Base-by-base conservation (phyloP, 2,329 filamentous ascomycete genomes). In the Aspergillus sp. region DNA sequence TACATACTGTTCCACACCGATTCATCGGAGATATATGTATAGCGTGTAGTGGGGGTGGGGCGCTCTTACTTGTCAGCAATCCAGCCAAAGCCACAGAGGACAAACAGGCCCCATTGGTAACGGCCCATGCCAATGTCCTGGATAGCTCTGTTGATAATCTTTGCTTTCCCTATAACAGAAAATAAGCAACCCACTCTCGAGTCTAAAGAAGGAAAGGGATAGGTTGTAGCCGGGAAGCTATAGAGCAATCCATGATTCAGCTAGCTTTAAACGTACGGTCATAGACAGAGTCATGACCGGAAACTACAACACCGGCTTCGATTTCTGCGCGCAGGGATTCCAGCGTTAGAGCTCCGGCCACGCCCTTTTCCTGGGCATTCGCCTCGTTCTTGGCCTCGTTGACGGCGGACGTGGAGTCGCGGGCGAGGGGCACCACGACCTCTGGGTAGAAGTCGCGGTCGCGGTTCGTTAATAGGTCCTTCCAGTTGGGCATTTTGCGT, bases 111-210 rank as follows among this genome's bases (percentile, higher is more conserved):
- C 91, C 91, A 95, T 72, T 96, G 92, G 72, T 96, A 96, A 59
- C 81, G 82, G 34, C 92, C 92, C 90, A 96, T 95, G 38, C 92
- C 92, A 69, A 95, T 95, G 72, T 96, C 91, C 71, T 92, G 88
- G 59, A 96, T 87, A 28, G 92, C 92, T 74, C 90, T 89, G 77
- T 94, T 95, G 74, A 96, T 90, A 64, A 96, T 85, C 72, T 90
- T 91, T 17, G 89, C 89, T 74, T 91, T 92, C 67, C 88, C 87
- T 89, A 57, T 57, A 68, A 38, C 54, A 57, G 45, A 54, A 56
- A 28, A 68, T 77, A 66, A 75, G 73, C 11, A 41, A 41, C 4
- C 11, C 34, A 41, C 69, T 67, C 51, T 58, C 17, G 2, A 41
- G 19, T 11, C 31, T 15, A 31, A 41, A 23, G 45, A 11, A 49